A percentile compares a stretch with the other conserved stretches of the same genome.
These are phyloP conservation scores for Diplosphaera chodatii DNA, from an alignment of 139 green algal genomes.

Conservation along the genomic window DNA sequence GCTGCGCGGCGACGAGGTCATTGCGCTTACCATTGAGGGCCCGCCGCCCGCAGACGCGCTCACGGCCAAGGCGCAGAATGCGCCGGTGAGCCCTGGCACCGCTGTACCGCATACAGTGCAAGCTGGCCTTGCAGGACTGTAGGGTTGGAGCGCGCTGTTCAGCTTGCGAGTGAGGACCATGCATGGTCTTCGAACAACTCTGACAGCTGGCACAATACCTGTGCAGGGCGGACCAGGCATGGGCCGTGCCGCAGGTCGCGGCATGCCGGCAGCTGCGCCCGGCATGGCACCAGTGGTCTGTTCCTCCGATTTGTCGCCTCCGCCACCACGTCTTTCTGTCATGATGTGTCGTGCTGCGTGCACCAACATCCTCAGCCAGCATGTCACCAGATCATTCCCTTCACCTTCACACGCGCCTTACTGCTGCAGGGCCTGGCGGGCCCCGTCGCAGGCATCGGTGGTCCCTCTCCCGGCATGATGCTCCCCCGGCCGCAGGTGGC, in stretches of 20 bases:
- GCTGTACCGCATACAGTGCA: too few relatives aligned
- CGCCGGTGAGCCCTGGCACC: constrained; percentile 33
- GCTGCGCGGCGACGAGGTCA: constrained; percentile 90
- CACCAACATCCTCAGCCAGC: neutral
- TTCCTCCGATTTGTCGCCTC: neutral
- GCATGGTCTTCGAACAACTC: neutral
- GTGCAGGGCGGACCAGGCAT: constrained; percentile 66
- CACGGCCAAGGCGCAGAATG: constrained; percentile 37
- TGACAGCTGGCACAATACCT: neutral
- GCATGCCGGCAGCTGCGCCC: constrained; percentile 63
- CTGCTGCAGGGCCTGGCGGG: constrained; percentile 72
- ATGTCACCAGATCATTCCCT: neutral
- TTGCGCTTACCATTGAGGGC: constrained; percentile 93
- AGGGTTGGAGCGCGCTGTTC: too few relatives aligned
- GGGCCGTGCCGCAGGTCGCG: constrained; percentile 71
- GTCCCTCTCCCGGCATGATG: constrained; percentile 85
- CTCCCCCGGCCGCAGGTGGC: constrained; percentile 70
- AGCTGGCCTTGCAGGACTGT: too few relatives aligned
- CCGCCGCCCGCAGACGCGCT: constrained; percentile 81
- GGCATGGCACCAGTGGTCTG: constrained; percentile 68
- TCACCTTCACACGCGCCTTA: neutral
- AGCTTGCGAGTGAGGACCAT: too few relatives aligned
- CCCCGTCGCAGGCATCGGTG: constrained; percentile 79
- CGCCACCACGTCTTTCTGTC: neutral
- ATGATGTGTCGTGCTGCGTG: neutral